Evolutionary conservation across 495 filamentous ascomycete genomes (phyloP), one percentile per base, ranked within the genome.

Genomic region (Talaromyces stipitatus): DNA sequence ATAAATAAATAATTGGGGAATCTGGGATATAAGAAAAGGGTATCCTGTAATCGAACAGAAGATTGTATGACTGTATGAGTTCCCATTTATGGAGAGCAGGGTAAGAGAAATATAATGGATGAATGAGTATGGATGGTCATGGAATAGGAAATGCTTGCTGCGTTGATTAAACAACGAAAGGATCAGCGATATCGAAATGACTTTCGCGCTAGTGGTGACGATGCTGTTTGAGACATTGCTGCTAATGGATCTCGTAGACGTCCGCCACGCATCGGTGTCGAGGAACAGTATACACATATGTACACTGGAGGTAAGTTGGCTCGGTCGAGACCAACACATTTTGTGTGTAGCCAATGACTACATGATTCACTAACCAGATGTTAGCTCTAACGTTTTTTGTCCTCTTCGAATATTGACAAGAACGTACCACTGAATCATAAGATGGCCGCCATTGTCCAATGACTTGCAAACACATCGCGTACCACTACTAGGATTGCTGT

Each of bases 341-440:
- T 79, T 5, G 84, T 86, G 64, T 96, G 91, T 27, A 92, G 80
- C 84, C 86, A 92, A 70, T 91, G 86, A 36, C 83, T 86, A 70
- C 91, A 96, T 3, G 90, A 91, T 72, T 91, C 86, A 71, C 91
- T 92, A 62, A 3, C 9, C 28, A 2, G 14, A 30, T 29, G 48
- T 51, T 20, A 28, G 27, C 30, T 30, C 2, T 27, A 5, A 26
- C 8, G 5, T 10, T 1, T 30, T 28, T 29, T 6, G 0, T 14
- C 20, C 23, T 16, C 36, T 45, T 23, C n/a, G 43, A 59, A 36
- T 12, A 33, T 11, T 2, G 1, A 20, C 52, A 14, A 56, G 9
- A 50, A 72, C 77, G 58, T 76, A 91, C 88, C 88, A 96, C 73
- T 91, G 88, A 61, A 96, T 85, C 85, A 95, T 86, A 52, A 88